phyloP scores from a whole-genome alignment of 164 flowering plant genomes.

The Platanus orientalis region DNA sequence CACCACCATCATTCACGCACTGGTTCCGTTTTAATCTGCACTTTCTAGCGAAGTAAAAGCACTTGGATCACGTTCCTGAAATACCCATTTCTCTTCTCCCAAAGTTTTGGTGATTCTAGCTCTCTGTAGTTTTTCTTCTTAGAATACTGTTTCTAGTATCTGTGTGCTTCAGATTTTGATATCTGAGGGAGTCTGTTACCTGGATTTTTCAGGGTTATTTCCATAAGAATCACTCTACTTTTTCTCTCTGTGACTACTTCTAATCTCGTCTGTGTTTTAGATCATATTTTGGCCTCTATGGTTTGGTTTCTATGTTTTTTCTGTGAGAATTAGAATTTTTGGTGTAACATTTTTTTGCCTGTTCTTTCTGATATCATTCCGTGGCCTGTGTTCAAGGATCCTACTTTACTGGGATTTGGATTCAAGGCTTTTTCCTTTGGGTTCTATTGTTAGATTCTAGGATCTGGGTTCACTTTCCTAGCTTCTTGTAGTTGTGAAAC shows the following conservation, averaged over 20 bases:
- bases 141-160: neutral
- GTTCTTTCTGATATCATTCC: neutral
- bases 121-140: neutral
- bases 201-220: neutral
- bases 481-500: neutral
- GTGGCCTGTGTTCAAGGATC: constrained; percentile 6
- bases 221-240: too few relatives aligned
- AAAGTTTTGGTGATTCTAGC: neutral
- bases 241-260: too few relatives aligned
- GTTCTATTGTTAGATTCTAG: neutral
- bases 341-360: neutral
- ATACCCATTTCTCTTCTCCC: constrained; percentile 6
- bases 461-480: neutral
- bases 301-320: neutral
- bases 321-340: neutral
- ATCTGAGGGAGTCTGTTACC: neutral
- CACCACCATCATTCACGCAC: constrained; percentile 10
- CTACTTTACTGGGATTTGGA: constrained; percentile 7
- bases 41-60: constrained; percentile 7
- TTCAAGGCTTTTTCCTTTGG: neutral
- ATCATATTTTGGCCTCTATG: neutral
- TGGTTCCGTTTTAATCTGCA: neutral
- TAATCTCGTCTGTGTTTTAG: neutral
- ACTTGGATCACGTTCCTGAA: constrained; percentile 6
- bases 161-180: neutral